These are phyloP conservation scores for Chlamydomonas eustigma DNA, from an alignment of 139 green algal genomes.

Conservation along the genomic window DNA sequence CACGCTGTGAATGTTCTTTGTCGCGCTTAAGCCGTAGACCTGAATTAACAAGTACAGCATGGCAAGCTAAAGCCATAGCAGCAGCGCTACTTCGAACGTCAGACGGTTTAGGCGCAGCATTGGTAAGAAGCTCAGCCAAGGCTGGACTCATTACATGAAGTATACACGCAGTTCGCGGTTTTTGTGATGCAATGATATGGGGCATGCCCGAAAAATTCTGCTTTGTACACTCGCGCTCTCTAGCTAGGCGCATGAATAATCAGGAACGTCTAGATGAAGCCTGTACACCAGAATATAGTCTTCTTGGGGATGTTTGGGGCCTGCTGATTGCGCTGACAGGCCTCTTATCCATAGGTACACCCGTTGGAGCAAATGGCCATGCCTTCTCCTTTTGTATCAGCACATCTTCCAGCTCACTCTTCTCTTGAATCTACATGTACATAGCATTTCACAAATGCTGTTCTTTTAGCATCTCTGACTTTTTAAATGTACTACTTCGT, in stretches of 20 bases:
- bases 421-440: conserved; percentile 39
- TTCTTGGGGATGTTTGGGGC: not conserved
- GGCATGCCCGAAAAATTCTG: not conserved
- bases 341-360: conserved; percentile 31
- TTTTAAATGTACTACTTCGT: too few relatives aligned
- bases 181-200: not conserved
- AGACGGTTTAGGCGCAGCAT: not conserved
- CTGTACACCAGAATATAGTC: too few relatives aligned
- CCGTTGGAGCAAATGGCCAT: conserved; percentile 27
- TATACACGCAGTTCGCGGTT: not conserved
- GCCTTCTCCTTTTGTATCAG: conserved; percentile 14
- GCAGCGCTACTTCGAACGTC: not conserved
- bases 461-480: too few relatives aligned
- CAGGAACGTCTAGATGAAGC: too few relatives aligned
- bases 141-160: too few relatives aligned
- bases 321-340: conserved; percentile 22
- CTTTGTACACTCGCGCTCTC: too few relatives aligned
- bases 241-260: too few relatives aligned
- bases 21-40: not conserved
- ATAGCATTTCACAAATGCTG: too few relatives aligned
- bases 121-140: not conserved
- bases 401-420: conserved; percentile 15
- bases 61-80: not conserved
- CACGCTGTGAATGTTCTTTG: too few relatives aligned
- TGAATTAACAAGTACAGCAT: not conserved